Conservation (phyloP, 73 alveolate genomes). For the Paramecium tetraurelia region DNA sequence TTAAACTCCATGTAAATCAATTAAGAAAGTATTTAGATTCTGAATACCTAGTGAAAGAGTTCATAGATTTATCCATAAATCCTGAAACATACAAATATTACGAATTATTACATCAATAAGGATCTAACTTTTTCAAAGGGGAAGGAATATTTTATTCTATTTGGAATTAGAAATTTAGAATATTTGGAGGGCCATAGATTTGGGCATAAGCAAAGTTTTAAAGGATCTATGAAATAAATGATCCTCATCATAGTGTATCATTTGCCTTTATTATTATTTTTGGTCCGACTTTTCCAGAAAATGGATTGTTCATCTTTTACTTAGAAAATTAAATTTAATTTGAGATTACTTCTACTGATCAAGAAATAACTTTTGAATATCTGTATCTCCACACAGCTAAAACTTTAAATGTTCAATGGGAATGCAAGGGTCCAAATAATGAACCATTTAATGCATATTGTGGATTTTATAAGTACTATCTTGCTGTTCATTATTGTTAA, state of each 20-base stretch:
- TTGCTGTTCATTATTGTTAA: background rate
- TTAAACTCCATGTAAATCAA: background rate
- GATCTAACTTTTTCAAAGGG: background rate
- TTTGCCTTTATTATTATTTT: background rate
- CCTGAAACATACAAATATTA: background rate
- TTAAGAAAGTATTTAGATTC: background rate
- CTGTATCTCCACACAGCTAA: background rate
- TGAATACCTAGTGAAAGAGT: background rate
- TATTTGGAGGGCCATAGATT: background rate
- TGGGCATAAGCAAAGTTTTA: background rate
- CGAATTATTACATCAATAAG: background rate
- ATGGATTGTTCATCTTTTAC: background rate
- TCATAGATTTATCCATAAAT: background rate
- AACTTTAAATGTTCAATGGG: background rate
- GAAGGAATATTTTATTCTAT: background rate
- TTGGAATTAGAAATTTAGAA: background rate
- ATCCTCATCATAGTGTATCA: background rate
- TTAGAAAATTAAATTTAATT: background rate
- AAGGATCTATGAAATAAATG: background rate
- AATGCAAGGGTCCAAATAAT: background rate
- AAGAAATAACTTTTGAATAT: background rate
- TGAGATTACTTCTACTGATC: background rate
- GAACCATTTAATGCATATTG: background rate
- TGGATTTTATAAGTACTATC: background rate
- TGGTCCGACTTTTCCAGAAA: background rate